Conservation (phyloP, 306 rosid genomes). For the Pterocarpus macrocarpus region DNA sequence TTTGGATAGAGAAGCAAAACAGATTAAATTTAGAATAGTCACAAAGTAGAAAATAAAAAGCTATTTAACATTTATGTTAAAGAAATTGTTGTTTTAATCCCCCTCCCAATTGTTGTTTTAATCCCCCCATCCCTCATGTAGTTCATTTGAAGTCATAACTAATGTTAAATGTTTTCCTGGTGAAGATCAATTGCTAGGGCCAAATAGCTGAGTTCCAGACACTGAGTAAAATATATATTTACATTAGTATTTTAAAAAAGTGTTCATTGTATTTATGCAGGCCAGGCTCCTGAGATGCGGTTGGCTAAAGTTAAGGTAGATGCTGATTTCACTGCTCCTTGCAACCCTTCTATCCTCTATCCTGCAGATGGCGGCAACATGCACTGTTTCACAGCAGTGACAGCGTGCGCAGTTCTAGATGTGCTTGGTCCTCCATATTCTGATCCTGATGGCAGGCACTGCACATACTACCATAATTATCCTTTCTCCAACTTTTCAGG, state of each 20-base stretch:
- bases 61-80: not conserved
- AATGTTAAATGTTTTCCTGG: not conserved
- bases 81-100: too few species aligned
- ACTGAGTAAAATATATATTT: not conserved
- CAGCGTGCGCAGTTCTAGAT: constrained; percentile 90
- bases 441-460: constrained; percentile 81
- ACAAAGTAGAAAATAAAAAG: constrained; percentile 14
- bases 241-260: too few species aligned
- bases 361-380: constrained; percentile 95
- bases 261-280: constrained; percentile 48
- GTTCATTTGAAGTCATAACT: not conserved
- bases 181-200: not conserved
- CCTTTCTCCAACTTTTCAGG: constrained; percentile 76
- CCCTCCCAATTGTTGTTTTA: too few species aligned
- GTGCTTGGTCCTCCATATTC: constrained; percentile 98
- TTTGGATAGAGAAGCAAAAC: not conserved
- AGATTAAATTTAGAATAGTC: constrained; percentile 17
- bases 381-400: constrained; percentile 96
- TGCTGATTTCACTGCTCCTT: constrained; percentile 74
- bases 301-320: constrained; percentile 87
- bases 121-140: not conserved
- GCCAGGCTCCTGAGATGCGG: constrained; percentile 51
- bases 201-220: constrained; percentile 5
- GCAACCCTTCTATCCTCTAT: constrained; percentile 79
- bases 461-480: constrained; percentile 74